A percentile compares a stretch with the other conserved stretches of the same genome.
These are phyloP conservation scores for Aurifilum marmelostoma DNA, from an alignment of 2,329 filamentous ascomycete genomes.

Conservation along the genomic window DNA sequence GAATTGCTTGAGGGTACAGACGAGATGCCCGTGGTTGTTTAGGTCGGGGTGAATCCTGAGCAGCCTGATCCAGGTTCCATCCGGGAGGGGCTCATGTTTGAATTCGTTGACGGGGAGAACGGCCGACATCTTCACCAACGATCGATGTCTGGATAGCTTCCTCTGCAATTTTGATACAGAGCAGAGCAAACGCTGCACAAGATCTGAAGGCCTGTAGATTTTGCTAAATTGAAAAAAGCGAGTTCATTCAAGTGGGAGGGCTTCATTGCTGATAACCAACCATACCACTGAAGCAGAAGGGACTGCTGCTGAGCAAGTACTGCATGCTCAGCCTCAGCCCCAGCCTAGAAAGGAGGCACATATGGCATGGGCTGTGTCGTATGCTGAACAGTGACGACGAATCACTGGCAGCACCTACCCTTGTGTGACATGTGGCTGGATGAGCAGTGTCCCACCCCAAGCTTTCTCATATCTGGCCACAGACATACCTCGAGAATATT, in stretches of 20 bases:
- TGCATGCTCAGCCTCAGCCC: not conserved
- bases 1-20: slow-evolving; percentile 10
- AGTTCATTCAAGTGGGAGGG: not conserved
- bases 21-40: not conserved
- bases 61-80: slow-evolving; percentile 11
- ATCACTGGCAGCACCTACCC: not conserved
- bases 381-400: too few relatives aligned
- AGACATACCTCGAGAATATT: not conserved
- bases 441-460: not conserved
- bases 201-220: not conserved
- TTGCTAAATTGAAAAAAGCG: not conserved
- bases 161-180: not conserved
- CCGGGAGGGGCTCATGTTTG: slow-evolving; percentile 10
- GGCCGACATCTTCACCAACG: not conserved
- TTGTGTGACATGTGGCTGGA: not conserved
- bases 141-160: not conserved
- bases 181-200: not conserved
- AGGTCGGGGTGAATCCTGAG: slow-evolving; percentile 9
- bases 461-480: not conserved
- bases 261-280: not conserved
- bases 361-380: not conserved
- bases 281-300: not conserved
- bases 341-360: not conserved
- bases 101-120: not conserved
- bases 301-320: not conserved